Evolutionary conservation across 1,284 basidiomycete species (phyloP).

Genomic region (Fomitopsis betulina): DNA sequence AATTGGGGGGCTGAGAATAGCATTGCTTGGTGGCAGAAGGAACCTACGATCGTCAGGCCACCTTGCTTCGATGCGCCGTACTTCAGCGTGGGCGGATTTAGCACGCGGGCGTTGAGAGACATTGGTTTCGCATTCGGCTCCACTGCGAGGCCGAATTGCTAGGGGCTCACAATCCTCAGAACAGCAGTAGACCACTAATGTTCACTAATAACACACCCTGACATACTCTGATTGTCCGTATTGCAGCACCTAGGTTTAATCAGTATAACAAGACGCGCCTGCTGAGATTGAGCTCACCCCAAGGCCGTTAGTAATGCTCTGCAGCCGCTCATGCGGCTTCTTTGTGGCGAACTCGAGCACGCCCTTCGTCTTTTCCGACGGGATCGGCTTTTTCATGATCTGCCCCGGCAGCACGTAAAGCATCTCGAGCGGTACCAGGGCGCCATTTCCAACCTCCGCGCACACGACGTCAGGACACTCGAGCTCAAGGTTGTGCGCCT

Average conservation of each 20-base stretch:
- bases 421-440: slow-evolving; percentile 64
- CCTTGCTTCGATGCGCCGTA: slow-evolving; percentile 53
- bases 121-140: slow-evolving; percentile 43
- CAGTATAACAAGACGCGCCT: background rate
- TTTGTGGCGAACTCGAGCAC: slow-evolving; percentile 73
- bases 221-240: slow-evolving; percentile 75
- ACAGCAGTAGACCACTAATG: background rate
- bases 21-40: background rate
- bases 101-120: slow-evolving; percentile 52
- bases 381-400: slow-evolving; percentile 70
- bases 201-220: slow-evolving; percentile 26
- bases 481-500: slow-evolving; percentile 44
- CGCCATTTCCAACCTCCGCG: slow-evolving; percentile 62
- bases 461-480: slow-evolving; percentile 56
- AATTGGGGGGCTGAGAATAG: background rate
- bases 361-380: slow-evolving; percentile 58
- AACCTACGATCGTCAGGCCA: slow-evolving; percentile 42
- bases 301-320: slow-evolving; percentile 53
- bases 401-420: slow-evolving; percentile 65
- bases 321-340: slow-evolving; percentile 54
- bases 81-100: slow-evolving; percentile 55
- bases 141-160: slow-evolving; percentile 61
- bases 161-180: background rate
- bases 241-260: slow-evolving; percentile 44
- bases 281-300: slow-evolving; percentile 31